Base-by-base conservation (phyloP, 805 yeast species). In the Yarrowia osloensis region DNA sequence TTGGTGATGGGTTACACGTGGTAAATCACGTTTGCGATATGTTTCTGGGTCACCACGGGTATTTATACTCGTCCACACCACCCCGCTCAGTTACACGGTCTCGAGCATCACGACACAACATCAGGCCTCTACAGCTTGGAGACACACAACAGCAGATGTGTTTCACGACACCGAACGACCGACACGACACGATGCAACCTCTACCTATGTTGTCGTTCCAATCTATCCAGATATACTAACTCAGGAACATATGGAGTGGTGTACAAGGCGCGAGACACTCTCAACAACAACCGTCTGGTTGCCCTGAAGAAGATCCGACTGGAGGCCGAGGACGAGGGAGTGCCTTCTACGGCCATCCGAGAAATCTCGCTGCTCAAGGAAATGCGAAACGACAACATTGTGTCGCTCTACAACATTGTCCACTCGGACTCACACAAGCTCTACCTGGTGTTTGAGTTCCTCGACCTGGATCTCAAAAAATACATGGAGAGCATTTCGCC, bases 251-350 rank as follows among this genome's bases (percentile, higher is more conserved):
- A 95, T 76, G 99, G 99, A 65, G 98, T 96, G 35, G 99, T 95
- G 12, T 95, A 95, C 80, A 95, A 94, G 77, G 99, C 99, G 1
- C 81, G 92, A 63, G 98, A 94, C 75, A 86, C 87, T 55, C 88
- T 86, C 71, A 92, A 94, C 76, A 90, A 92, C 71, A 94, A 94
- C 79, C 85, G 97, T n/a, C 86, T 92, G 52, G 99, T 95, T 40
- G 99, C 99, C 0, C 81, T 95, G 72, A 95, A 95, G 78, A 96
- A 95, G 79, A 96, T 95, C 77, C 86, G 98, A 68, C 80, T 95
- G 65, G 99, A 95, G 76, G 91, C 96, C 22, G 99, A 95, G 77
- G 97, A 91, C 77, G 99, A 95, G 77, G 99, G 99, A 21, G 98
- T 96, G 24, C 99, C 99, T 1, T 92, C 98, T 1, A 95, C 99